Evolutionary conservation across 495 filamentous ascomycete species (phyloP), one percentile per base, ranked within the genome.

Genomic region (Paragyromitra xinjiangensis): DNA sequence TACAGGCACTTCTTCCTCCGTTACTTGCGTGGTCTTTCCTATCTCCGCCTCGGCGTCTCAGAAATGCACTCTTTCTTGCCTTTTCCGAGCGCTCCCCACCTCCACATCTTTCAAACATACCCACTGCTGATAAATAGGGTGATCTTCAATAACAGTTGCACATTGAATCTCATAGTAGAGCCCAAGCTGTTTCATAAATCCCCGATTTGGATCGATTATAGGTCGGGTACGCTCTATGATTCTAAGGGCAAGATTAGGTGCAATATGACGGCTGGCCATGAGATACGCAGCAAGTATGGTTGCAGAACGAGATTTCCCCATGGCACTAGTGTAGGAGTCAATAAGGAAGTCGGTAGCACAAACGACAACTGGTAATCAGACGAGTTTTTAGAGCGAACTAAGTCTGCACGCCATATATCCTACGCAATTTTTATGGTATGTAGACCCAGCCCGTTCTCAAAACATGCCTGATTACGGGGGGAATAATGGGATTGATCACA

Each of bases 301-400:
- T 75, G 94, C 91, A 26, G 94, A 98, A 63, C 95, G 92, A 64
- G 94, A 97, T 85, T 94, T 95, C 42, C 95, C 95, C 93, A 97
- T 97, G 40, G 93, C 94, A 88, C 95, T 98, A 84, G 85, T 84
- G 72, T 86, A 69, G 14, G 40, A 37, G 53, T 71, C 64, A 64
- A 64, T 61, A 64, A 69, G 64, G 42, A 51, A 45, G 71, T 56
- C 77, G 71, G 55, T 53, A 29, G 58, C n/a, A 48, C 5, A n/a
- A 24, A 24, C 12, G 29, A 48, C 59, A 44, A 53, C 44, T 48
- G 16, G 44, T 16, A 48, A 19, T 16, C 6, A 26, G 51, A 9
- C 8, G 3, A 48, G 14, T 12, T 26, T 26, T 55, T 9, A 3
- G 6, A 11, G 2, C 9, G 19, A 55, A 55, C 51, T 26, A 22